Evolutionary conservation across 768 basidiomycete species (phyloP), one percentile per base, ranked within the genome.

Genomic region (Mycena maculata): DNA sequence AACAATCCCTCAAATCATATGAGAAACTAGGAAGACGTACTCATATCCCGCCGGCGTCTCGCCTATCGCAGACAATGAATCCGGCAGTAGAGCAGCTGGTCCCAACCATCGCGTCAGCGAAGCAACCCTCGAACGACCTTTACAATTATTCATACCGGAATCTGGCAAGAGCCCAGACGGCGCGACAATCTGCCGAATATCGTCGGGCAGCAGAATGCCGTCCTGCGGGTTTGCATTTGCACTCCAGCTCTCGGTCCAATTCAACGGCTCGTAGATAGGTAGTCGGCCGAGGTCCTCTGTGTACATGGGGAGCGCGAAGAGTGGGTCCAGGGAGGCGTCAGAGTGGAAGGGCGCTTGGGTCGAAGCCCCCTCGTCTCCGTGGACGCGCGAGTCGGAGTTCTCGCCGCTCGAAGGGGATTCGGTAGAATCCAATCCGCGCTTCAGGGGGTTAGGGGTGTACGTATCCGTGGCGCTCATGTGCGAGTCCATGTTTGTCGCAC

Each of bases 281-380:
- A 70, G 22, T 15, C 65, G 65, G 6, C 69, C 53, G 31, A 70
- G 18, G 39, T 70, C 69, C 27, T 70, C 59, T 0, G 65, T 56
- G 38, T 66, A 47, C 58, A 70, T 60, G 7, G 69, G 65, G 16
- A 67, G 62, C 45, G 56, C 28, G 25, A 63, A 62, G 13, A 41
- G 44, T 5, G 33, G 22, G 41, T 63, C 61, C 8, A 58, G 27
- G 30, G 56, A 41, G 16, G 42, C 23, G 12, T 39, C 30, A n/a
- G n/a, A 28, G 25, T 18, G 2, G 15, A 23, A 18, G 11, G 2
- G 30, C n/a, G n/a, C n/a, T n/a, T 44, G 28, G 18, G 20, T 18
- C 1, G 16, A 44, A 15, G 38, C 20, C 31, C 23, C 22, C 4
- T 49, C n/a, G 12, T 23, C 28, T 25, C 8, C 27, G 36, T 18